Evolutionary conservation across 225 moss, liverwort and hornwort genomes (phyloP).

Genomic region (Sphagnum contortum): DNA sequence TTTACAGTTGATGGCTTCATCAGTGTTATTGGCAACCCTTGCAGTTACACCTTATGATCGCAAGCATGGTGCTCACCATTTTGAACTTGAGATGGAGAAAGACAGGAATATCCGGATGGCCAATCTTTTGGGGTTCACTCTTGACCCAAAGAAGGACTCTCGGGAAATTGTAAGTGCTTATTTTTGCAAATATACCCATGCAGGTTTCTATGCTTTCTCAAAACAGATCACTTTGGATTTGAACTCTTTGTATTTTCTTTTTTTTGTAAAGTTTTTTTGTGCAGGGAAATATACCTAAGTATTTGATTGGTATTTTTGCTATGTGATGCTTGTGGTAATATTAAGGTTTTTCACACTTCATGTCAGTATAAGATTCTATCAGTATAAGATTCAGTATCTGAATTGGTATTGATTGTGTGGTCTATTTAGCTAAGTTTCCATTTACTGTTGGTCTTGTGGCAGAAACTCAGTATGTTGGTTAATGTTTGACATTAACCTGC

Average conservation of each 20-base stretch:
- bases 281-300: neutral
- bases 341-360: too few relatives aligned
- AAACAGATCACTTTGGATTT: neutral
- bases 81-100: conserved; percentile 96
- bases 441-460: too few relatives aligned
- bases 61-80: conserved; percentile 95
- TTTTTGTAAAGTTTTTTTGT: neutral
- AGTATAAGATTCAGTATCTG: too few relatives aligned
- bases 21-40: conserved; percentile 84
- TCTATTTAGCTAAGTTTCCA: too few relatives aligned
- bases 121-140: conserved; percentile 80
- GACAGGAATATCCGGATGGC: conserved; percentile 93
- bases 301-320: neutral
- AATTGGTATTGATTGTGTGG: too few relatives aligned
- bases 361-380: too few relatives aligned
- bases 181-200: neutral
- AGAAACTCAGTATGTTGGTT: too few relatives aligned
- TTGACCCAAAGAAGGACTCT: conserved; percentile 86
- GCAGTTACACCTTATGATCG: conserved; percentile 88
- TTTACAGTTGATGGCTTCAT: conserved; percentile 94
- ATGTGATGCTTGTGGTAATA: too few relatives aligned
- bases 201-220: too few relatives aligned
- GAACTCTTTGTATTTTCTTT: neutral
- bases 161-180: conserved; percentile 67
- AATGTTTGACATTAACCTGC: too few relatives aligned